phyloP scores from a whole-genome alignment of 2,329 filamentous ascomycete species.

The Botrytis cinerea region DNA sequence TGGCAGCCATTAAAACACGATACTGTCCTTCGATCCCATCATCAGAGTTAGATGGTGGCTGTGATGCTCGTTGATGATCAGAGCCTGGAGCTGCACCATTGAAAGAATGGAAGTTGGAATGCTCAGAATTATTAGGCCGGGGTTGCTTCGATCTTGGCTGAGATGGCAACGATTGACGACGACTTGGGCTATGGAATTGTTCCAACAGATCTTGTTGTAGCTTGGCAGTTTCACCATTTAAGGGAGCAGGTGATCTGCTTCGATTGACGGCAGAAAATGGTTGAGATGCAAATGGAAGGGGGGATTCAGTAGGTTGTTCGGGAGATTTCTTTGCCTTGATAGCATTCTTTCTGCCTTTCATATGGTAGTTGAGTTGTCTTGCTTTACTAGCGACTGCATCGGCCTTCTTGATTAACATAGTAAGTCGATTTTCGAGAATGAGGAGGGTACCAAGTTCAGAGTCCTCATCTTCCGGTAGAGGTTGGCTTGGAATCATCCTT shows the following conservation, averaged over 20 bases:
- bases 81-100: conserved; percentile 25
- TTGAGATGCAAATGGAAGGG: conserved; percentile 32
- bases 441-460: conserved; percentile 83
- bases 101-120: conserved; percentile 25
- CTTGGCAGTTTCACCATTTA: conserved; percentile 35
- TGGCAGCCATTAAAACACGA: conserved; percentile 67
- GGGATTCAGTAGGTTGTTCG: conserved; percentile 34
- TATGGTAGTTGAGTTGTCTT: conserved; percentile 76
- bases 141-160: conserved; percentile 31
- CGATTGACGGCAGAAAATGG: conserved; percentile 43
- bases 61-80: conserved; percentile 38
- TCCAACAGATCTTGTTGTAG: conserved; percentile 57
- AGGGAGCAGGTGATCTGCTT: conserved; percentile 41
- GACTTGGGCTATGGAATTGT: conserved; percentile 48
- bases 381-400: conserved; percentile 73
- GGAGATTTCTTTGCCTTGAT: conserved; percentile 63
- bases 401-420: conserved; percentile 75
- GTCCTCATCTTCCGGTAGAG: conserved; percentile 81
- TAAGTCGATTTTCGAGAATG: conserved; percentile 77
- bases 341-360: conserved; percentile 73
- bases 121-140: conserved; percentile 26
- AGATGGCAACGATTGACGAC: conserved; percentile 29
- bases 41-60: conserved; percentile 32
- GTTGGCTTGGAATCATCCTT: conserved; percentile 77
- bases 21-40: conserved; percentile 43